These are phyloP conservation scores for Entomortierella parvispora DNA, from an alignment of 192 early-diverging fungal genomes.

Conservation along the genomic window DNA sequence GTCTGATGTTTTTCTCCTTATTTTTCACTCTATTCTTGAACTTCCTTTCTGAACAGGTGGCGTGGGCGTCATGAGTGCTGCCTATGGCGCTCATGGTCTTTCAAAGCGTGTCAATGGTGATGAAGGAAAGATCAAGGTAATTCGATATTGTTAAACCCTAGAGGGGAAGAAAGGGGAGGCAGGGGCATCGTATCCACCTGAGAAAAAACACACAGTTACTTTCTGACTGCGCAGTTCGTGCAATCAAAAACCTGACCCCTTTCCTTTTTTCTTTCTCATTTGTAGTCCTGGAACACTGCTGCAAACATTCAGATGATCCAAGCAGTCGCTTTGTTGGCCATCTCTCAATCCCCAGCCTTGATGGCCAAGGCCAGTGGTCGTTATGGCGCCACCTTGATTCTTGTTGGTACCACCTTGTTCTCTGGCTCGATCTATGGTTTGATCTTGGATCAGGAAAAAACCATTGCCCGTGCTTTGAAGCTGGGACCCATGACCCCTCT, in stretches of 20 bases:
- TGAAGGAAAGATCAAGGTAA: constrained; percentile 43
- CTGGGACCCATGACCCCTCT: constrained; percentile 71
- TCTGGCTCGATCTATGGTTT: constrained; percentile 67
- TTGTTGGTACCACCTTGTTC: constrained; percentile 62
- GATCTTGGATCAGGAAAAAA: constrained; percentile 56
- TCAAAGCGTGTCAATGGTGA: constrained; percentile 45
- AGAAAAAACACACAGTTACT: background rate
- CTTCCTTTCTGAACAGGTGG: constrained; percentile 22
- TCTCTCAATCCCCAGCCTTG: constrained; percentile 50
- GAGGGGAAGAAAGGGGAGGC: too few species aligned
- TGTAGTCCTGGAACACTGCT: constrained; percentile 64
- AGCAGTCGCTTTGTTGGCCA: constrained; percentile 59
- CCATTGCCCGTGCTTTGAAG: constrained; percentile 30
- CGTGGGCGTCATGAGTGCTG: constrained; percentile 34
- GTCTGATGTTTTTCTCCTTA: background rate
- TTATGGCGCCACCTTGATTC: constrained; percentile 58
- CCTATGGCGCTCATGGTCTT: constrained; percentile 48
- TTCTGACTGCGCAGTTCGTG: background rate
- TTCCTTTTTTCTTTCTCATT: background rate
- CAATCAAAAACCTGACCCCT: background rate
- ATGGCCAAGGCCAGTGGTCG: constrained; percentile 37
- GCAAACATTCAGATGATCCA: constrained; percentile 65
- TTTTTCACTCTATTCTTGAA: background rate
- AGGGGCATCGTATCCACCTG: too few species aligned
- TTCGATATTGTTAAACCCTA: background rate